Conservation (phyloP, 2,329 filamentous ascomycete genomes). For the Escovopsis weberi region DNA sequence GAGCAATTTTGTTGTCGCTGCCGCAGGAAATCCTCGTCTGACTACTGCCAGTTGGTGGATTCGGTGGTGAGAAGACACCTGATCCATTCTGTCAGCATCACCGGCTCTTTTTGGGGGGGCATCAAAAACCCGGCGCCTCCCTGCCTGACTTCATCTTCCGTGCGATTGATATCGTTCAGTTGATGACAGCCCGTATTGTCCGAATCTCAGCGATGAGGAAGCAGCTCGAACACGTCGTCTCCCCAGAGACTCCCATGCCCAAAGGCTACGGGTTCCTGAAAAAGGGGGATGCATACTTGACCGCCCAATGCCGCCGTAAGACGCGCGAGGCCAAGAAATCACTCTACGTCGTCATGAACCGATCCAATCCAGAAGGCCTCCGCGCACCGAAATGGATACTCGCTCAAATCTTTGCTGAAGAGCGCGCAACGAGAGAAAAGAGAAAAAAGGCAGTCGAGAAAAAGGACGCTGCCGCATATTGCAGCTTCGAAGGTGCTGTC, state of each 20-base stretch:
- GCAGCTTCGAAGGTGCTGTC: conserved; percentile 20
- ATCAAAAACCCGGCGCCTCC: too few relatives aligned
- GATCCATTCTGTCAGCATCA: too few relatives aligned
- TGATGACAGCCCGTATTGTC: not conserved
- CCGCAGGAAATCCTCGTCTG: too few relatives aligned
- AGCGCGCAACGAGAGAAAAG: conserved; percentile 16
- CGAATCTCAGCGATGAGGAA: not conserved
- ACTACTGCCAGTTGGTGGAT: too few relatives aligned
- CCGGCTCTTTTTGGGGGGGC: too few relatives aligned
- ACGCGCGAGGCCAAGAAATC: conserved; percentile 18
- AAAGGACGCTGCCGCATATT: conserved; percentile 20
- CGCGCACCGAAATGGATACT: conserved; percentile 23
- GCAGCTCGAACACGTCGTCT: conserved; percentile 11
- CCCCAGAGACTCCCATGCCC: conserved; percentile 18
- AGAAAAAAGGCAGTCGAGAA: conserved; percentile 18
- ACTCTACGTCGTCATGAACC: conserved; percentile 23
- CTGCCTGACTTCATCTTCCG: too few relatives aligned
- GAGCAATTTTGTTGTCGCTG: too few relatives aligned
- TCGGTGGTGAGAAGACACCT: too few relatives aligned
- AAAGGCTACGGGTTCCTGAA: conserved; percentile 25
- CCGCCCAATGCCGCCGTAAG: conserved; percentile 23
- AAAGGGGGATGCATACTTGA: conserved; percentile 28
- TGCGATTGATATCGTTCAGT: not conserved
- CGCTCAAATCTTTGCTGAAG: conserved; percentile 13
- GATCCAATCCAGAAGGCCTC: conserved; percentile 18